Evolutionary conservation across 2,329 filamentous ascomycete species (phyloP).

Genomic region (Colletotrichum simmondsii): DNA sequence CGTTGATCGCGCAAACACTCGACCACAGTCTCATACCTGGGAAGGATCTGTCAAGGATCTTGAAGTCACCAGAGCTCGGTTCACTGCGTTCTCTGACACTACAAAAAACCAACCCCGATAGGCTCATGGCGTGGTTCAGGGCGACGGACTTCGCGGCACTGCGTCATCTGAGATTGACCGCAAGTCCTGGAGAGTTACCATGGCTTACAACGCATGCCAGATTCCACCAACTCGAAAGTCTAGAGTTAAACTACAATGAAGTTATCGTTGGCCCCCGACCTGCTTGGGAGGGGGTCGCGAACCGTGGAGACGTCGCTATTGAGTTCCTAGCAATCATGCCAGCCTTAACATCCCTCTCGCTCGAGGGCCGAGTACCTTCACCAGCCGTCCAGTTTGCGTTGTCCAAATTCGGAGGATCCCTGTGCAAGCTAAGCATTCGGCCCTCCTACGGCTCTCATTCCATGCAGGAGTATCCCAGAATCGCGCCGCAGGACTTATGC

Average conservation of each 20-base stretch:
- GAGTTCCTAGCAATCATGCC: conserved; percentile 4
- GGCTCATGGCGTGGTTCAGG: background rate
- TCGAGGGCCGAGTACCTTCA: background rate
- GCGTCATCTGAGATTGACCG: conserved; percentile 6
- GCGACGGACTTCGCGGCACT: background rate
- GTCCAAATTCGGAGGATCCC: background rate
- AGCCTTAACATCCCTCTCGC: background rate
- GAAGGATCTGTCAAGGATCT: too few relatives aligned
- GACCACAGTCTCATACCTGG: background rate
- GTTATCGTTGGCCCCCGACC: background rate
- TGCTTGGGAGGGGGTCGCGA: background rate
- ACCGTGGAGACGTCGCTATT: background rate
- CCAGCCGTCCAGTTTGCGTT: background rate
- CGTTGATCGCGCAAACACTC: background rate
- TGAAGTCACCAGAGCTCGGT: background rate
- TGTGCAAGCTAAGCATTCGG: background rate
- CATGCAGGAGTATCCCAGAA: background rate
- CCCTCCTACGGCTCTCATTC: background rate
- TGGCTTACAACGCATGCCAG: conserved; percentile 1
- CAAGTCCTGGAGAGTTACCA: background rate
- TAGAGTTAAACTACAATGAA: background rate
- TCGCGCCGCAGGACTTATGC: background rate
- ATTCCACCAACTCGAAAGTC: background rate
- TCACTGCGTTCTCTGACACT: background rate
- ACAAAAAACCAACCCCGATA: background rate